Evolutionary conservation across 2,329 filamentous ascomycete genomes (phyloP), one percentile per base, ranked within the genome.

Genomic region (Pestalotiopsis sp.): DNA sequence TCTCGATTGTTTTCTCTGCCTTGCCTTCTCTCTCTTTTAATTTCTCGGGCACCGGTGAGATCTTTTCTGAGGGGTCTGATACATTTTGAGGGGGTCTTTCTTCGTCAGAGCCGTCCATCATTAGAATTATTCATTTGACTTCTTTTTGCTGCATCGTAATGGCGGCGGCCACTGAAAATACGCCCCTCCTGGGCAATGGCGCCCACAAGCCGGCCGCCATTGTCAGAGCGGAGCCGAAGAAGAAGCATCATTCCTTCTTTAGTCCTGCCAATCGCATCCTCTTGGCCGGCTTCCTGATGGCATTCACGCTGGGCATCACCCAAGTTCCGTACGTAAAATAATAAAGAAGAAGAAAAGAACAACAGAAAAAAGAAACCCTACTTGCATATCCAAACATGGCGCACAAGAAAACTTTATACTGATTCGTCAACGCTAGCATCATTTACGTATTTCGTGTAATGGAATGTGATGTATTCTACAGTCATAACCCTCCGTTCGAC

Each of bases 381-480:
- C 31, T 36, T 36, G 31, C 12, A 60, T 60, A 5, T 58, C 41
- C 4, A 14, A 2, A n/a, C 52, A 36, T 31, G 6, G 14, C 12
- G 14, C 14, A 17, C 27, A 36, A 31, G 59, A 36, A 41, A 39
- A 6, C 59, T 13, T 20, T 39, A 36, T 61, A 39, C 31, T 36
- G 20, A 36, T 1, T 23, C 14, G 12, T 20, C 59, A 36, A 25
- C 38, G 27, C 13, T 38, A 82, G 84, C 3, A 78, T 86, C 4
- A 80, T 92, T 60, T 92, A 91, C 77, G 89, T 91, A 27, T 92
- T 93, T 73, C 89, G 90, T 68, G 76, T 92, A 1, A 93, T 93
- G 90, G 89, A 88, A 64, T 93, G 91, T 78, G 89, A 93, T 67
- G 85, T 87, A 65, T 93, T 89, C 76, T 93, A 93, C 78, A 80